phyloP scores from a whole-genome alignment of 164 flowering plant genomes.

The Santalum album region DNA sequence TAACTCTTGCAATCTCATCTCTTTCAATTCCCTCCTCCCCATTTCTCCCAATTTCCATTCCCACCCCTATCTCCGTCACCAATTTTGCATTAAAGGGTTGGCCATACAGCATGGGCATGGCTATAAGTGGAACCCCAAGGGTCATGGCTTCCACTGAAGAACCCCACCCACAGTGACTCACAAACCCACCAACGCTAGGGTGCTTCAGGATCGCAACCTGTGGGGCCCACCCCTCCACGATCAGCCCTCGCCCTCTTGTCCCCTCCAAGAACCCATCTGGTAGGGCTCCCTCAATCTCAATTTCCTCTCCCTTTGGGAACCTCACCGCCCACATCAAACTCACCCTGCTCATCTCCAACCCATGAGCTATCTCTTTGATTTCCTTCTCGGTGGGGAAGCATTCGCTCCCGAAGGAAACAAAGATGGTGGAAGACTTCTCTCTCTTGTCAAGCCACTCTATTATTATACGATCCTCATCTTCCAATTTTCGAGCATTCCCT shows the following conservation, averaged over 20 bases:
- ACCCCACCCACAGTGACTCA: background rate
- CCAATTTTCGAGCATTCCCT: no score
- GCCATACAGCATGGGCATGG: background rate
- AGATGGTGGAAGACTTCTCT: background rate
- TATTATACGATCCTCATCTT: background rate
- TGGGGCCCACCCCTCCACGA: background rate
- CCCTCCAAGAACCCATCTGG: background rate
- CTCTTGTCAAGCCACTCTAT: background rate
- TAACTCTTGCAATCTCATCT: background rate
- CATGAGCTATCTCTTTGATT: background rate
- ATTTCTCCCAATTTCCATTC: background rate
- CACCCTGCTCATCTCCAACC: background rate
- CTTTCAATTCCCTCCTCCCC: background rate
- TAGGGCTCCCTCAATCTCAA: background rate
- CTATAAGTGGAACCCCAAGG: background rate
- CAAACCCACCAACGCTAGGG: background rate
- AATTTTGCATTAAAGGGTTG: background rate
- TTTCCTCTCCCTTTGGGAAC: background rate
- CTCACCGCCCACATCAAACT: background rate
- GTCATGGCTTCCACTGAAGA: background rate
- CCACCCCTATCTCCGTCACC: background rate
- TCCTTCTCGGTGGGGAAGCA: background rate
- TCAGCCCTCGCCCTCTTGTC: background rate
- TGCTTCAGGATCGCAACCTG: background rate
- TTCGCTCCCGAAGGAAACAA: background rate